Evolutionary conservation across 768 basidiomycete species (phyloP).

Genomic region (Melanogaster broomeanus): DNA sequence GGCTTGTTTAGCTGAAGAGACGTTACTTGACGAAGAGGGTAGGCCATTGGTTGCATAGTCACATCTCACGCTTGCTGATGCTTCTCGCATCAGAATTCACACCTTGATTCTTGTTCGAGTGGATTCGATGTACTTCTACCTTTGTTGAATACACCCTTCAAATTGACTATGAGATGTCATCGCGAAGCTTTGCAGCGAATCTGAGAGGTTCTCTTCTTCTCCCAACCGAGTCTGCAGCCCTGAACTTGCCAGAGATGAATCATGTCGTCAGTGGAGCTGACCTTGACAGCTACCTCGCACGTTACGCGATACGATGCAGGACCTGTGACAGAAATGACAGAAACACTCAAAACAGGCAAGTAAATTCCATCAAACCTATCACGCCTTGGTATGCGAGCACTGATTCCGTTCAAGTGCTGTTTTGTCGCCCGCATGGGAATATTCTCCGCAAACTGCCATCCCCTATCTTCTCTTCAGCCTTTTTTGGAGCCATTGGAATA

Average conservation of each 20-base stretch:
- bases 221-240: neutral
- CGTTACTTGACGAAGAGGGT: constrained; percentile 84
- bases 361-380: too few relatives aligned
- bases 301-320: neutral
- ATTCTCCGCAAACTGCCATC: neutral
- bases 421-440: neutral
- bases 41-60: neutral
- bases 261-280: neutral
- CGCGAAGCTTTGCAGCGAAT: neutral
- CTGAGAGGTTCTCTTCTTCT: neutral
- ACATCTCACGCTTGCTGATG: constrained; percentile 1
- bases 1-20: constrained; percentile 80
- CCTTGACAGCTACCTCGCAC: neutral
- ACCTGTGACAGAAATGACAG: too few relatives aligned
- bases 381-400: neutral
- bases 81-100: constrained; percentile 20
- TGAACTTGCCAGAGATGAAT: too few relatives aligned
- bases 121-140: neutral
- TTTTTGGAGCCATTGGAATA: neutral
- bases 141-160: neutral
- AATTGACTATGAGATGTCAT: neutral
- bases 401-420: neutral
- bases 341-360: too few relatives aligned
- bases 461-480: neutral
- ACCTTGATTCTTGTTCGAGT: constrained; percentile 13